Conservation (phyloP, 345 rosid species). For the Populus tremula region DNA sequence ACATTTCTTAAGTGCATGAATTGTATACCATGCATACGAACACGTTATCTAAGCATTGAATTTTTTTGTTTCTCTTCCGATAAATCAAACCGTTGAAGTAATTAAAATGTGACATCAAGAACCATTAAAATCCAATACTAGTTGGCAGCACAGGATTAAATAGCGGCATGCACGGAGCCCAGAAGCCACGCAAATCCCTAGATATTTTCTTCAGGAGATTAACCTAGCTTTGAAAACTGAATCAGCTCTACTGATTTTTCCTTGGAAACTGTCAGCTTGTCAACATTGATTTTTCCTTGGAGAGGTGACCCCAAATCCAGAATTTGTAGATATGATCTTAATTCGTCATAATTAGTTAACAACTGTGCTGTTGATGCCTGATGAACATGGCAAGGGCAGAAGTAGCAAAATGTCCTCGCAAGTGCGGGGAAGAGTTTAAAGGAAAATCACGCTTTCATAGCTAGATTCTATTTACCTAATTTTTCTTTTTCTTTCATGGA, state of each 20-base stretch:
- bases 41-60: no score
- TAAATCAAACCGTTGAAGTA: no score
- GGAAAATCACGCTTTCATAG: background rate
- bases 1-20: no score
- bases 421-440: background rate
- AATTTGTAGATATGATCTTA: background rate
- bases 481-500: background rate
- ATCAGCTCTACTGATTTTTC: background rate
- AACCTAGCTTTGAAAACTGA: background rate
- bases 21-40: no score
- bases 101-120: no score
- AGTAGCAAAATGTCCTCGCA: background rate
- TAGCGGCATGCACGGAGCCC: background rate
- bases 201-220: background rate
- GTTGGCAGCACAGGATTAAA: background rate
- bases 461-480: background rate
- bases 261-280: background rate
- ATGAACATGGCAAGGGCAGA: background rate
- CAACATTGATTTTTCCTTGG: background rate
- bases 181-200: background rate
- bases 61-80: no score
- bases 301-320: background rate
- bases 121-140: no score
- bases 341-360: background rate
- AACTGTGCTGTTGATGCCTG: background rate